Evolutionary conservation across 768 basidiomycete species (phyloP), one percentile per base, ranked within the genome.

Genomic region (Xerocomus brunneocitrinus): DNA sequence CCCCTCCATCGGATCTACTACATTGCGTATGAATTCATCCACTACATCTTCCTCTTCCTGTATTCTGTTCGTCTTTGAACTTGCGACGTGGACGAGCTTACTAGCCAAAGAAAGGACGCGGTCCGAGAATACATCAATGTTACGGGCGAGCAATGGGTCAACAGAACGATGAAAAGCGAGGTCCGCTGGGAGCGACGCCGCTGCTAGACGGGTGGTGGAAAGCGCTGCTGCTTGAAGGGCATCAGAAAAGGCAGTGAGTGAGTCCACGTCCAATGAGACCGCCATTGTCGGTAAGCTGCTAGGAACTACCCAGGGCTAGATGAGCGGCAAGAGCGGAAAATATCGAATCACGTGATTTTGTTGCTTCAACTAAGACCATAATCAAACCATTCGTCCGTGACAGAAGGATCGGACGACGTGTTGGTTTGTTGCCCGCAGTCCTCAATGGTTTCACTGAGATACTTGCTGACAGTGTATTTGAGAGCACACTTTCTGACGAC

Each of bases 131-230:
- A 63, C 68, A 62, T 98, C 94, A 34, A 97, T 70, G 39, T 84
- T 80, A 50, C 74, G 74, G 2, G 85, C 87, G 50, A 97, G 76
- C 2, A 71, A 74, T 4, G 79, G 70, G 67, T 95, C 87, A 57
- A 98, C 81, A 2, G 94, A 89, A 24, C 91, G 86, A 70, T 97
- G 91, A 69, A 94, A 98, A n/a, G 77, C 71, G 52, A 98, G 74
- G 72, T 98, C 95, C 13, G 74, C 57, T 3, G 92, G 87, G 3
- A 91, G 73, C n/a, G 58, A 60, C 2, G 73, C 71, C 2, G 79
- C 80, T 0, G 88, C 79, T 47, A 77, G 72, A 49, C 82, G 77
- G 3, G 87, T 89, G 8, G 85, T 76, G 42, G 78, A 77, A 12
- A 91, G 76, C 0, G 84, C 85, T 9, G 77, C 69, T 1, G 71